phyloP scores from a whole-genome alignment of 352 stramenopile genomes.

The Pythium monospermum region DNA sequence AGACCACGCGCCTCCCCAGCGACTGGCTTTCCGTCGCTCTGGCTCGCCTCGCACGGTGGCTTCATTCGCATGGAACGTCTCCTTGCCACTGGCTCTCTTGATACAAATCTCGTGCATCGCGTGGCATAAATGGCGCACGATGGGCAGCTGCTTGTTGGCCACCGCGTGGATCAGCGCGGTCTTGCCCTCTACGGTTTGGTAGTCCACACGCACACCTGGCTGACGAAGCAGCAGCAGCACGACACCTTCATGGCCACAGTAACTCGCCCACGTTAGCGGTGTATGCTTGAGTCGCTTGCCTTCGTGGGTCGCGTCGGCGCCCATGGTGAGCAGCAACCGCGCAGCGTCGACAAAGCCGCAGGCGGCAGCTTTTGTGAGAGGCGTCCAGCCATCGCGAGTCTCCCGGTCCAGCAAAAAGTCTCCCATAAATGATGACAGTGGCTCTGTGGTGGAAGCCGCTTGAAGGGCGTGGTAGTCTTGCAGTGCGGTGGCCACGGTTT shows the following conservation, averaged over 20 bases:
- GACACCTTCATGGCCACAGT: constrained; percentile 63
- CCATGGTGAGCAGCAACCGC: constrained; percentile 39
- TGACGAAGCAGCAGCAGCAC: constrained; percentile 44
- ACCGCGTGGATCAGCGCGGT: constrained; percentile 66
- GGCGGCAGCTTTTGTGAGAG: constrained; percentile 57
- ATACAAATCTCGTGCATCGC: constrained; percentile 29
- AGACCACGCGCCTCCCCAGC: constrained; percentile 12
- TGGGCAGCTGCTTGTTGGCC: constrained; percentile 40
- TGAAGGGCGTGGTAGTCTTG: constrained; percentile 9
- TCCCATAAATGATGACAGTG: constrained; percentile 19
- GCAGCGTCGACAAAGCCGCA: constrained; percentile 35
- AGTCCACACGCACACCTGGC: constrained; percentile 24
- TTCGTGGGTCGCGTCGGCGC: constrained; percentile 41
- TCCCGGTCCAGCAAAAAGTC: constrained; percentile 51
- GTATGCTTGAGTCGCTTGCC: constrained; percentile 51
- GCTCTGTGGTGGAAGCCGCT: constrained; percentile 2
- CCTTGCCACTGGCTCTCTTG: constrained; percentile 5
- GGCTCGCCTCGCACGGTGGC: constrained; percentile 4
- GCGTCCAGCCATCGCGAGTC: constrained; percentile 61
- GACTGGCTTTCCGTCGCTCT: constrained; percentile 5
- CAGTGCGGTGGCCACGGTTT: neutral
- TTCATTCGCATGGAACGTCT: constrained; percentile 27
- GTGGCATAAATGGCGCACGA: constrained; percentile 54
- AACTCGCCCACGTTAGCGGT: constrained; percentile 69
- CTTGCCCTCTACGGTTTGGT: constrained; percentile 51